Conservation (phyloP, 2,329 filamentous ascomycete species). For the Fusarium domesticum region DNA sequence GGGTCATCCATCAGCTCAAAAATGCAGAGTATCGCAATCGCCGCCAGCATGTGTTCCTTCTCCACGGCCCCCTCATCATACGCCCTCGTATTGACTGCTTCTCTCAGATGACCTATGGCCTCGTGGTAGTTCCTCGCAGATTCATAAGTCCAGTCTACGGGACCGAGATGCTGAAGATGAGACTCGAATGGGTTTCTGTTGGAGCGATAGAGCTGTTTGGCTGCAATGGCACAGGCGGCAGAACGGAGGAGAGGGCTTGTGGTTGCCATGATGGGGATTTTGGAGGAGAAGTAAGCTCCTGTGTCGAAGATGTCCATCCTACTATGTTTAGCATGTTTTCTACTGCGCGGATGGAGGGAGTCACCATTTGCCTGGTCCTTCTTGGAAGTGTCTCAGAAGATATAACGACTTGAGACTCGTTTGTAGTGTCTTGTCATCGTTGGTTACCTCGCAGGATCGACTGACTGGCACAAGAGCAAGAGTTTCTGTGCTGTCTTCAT, state of each 20-base stretch:
- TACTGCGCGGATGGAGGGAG: fast-evolving
- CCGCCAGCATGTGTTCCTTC: slow-evolving; percentile 52
- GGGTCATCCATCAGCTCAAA: slow-evolving; percentile 68
- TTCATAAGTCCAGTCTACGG: slow-evolving; percentile 21
- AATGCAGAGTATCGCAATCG: slow-evolving; percentile 63
- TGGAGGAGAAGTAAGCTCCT: slow-evolving; percentile 22
- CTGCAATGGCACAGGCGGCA: slow-evolving; percentile 20
- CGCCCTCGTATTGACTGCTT: slow-evolving; percentile 8
- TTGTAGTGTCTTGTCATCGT: no score
- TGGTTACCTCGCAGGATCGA: no score
- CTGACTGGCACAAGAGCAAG: no score
- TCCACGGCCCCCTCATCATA: slow-evolving; percentile 41
- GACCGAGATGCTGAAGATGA: no score
- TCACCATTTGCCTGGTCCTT: slow-evolving; percentile 22
- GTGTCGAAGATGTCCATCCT: slow-evolving; percentile 28
- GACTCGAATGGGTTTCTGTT: no score
- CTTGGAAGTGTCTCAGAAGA: slow-evolving; percentile 19
- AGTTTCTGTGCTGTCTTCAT: not conserved
- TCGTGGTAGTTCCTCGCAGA: slow-evolving; percentile 24
- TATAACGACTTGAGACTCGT: slow-evolving; percentile 9
- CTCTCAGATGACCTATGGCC: slow-evolving; percentile 17
- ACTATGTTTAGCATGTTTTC: fast-evolving
- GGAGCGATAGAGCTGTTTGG: slow-evolving; percentile 20
- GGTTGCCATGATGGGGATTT: slow-evolving; percentile 24
- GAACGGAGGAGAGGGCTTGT: slow-evolving; percentile 16